phyloP scores from a whole-genome alignment of 2,329 filamentous ascomycete genomes.

The Beauveria asiatica region DNA sequence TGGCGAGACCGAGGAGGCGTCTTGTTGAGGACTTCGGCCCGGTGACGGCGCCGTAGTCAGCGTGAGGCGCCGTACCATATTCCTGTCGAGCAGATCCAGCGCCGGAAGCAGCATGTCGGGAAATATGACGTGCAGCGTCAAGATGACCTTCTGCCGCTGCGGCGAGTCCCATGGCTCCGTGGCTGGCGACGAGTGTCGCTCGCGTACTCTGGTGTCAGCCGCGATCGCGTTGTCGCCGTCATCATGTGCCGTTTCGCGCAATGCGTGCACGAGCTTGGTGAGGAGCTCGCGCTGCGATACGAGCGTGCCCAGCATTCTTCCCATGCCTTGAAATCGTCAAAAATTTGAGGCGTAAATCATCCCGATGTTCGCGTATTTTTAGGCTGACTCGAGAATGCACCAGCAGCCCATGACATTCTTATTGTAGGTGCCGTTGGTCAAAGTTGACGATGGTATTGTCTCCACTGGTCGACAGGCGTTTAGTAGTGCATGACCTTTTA shows the following conservation, averaged over 20 bases:
- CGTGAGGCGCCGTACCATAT: constrained; percentile 53
- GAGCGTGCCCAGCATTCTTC: constrained; percentile 15
- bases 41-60: neutral
- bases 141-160: constrained; percentile 48
- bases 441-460: neutral
- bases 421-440: neutral
- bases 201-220: neutral
- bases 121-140: constrained; percentile 79
- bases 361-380: neutral
- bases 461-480: neutral
- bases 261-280: constrained; percentile 38
- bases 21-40: neutral
- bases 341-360: neutral
- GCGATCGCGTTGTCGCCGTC: constrained; percentile 3
- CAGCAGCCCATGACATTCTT: neutral
- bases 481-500: neutral
- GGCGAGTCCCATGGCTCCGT: constrained; percentile 14
- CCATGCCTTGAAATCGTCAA: neutral
- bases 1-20: constrained; percentile 24
- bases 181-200: neutral
- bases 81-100: constrained; percentile 76
- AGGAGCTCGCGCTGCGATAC: constrained; percentile 36
- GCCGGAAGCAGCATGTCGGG: constrained; percentile 74
- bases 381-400: neutral
- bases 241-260: constrained; percentile 19